These are phyloP conservation scores for Clavispora vitiphila DNA, from an alignment of 805 yeast genomes.

Conservation along the genomic window DNA sequence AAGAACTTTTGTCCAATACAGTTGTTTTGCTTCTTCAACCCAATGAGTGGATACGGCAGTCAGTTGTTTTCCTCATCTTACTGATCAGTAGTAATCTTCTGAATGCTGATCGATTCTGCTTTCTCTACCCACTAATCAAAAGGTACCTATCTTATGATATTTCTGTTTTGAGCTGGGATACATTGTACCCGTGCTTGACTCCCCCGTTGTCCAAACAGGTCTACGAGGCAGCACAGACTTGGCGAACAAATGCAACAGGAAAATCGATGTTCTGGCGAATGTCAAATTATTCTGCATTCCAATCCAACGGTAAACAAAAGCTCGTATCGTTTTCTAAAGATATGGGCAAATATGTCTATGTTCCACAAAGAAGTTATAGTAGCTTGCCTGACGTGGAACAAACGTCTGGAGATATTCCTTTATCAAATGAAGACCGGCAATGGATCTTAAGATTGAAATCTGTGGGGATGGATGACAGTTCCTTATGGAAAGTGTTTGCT, in stretches of 20 bases:
- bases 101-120: constrained; percentile 77
- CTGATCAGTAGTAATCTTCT: constrained; percentile 58
- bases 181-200: constrained; percentile 61
- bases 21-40: constrained; percentile 74
- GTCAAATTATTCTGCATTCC: constrained; percentile 16
- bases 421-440: constrained; percentile 60
- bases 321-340: constrained; percentile 27
- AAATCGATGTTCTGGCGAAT: constrained; percentile 80
- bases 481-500: constrained; percentile 77
- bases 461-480: constrained; percentile 68
- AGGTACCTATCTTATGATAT: constrained; percentile 77
- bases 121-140: constrained; percentile 74
- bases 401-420: constrained; percentile 16
- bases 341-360: constrained; percentile 33
- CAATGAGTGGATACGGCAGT: constrained; percentile 76
- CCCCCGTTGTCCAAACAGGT: constrained; percentile 63
- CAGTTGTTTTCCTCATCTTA: constrained; percentile 55
- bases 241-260: constrained; percentile 61
- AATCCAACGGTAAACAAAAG: constrained; percentile 14
- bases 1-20: constrained; percentile 28
- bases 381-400: neutral
- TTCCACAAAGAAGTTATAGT: constrained; percentile 3
- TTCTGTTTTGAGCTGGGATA: constrained; percentile 58
- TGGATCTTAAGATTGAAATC: constrained; percentile 71
- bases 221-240: constrained; percentile 56